Evolutionary conservation across 2,329 filamentous ascomycete genomes (phyloP).

Genomic region (Calonectria hawksworthii): DNA sequence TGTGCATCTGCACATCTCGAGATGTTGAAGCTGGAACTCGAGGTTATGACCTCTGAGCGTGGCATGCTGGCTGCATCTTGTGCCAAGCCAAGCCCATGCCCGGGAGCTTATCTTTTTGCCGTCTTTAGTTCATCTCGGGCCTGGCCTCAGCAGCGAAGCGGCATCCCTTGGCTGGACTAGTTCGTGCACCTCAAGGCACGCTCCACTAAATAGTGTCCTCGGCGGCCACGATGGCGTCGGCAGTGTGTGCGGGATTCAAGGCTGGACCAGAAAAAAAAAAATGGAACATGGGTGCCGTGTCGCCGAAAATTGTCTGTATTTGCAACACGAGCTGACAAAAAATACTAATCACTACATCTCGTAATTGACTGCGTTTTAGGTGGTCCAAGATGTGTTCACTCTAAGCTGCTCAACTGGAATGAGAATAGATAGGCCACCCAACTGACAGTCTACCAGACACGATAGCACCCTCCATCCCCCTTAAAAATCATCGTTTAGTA

Average conservation of each 20-base stretch:
- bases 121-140: background rate
- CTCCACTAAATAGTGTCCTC: conserved; percentile 4
- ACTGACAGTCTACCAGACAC: background rate
- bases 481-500: background rate
- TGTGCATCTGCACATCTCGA: background rate
- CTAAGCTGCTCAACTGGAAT: background rate
- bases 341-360: background rate
- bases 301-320: background rate
- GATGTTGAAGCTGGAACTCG: background rate
- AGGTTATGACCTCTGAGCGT: background rate
- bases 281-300: background rate
- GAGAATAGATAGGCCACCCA: background rate
- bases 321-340: background rate
- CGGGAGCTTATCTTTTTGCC: background rate
- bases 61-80: background rate
- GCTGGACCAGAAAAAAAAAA: background rate
- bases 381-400: background rate
- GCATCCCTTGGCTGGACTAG: background rate
- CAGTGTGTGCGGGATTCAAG: background rate
- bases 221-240: background rate
- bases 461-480: background rate
- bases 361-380: background rate
- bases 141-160: background rate
- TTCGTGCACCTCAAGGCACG: background rate
- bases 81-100: background rate